Base-by-base conservation (phyloP, 139 green algal genomes). In the Closterium sp. region DNA sequence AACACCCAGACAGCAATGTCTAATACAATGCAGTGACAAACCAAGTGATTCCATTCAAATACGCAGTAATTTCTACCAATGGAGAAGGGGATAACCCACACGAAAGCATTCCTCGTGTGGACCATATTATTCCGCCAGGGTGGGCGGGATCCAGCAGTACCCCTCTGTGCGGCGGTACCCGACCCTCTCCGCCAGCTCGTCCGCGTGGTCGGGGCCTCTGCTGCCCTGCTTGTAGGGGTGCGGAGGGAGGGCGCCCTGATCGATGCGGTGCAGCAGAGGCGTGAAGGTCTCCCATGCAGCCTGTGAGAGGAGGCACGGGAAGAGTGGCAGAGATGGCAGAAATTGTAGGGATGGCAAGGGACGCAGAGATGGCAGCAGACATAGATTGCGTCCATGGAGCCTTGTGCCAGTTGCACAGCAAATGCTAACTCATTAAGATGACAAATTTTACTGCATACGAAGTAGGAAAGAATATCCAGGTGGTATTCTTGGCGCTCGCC, bases 251-350 rank as follows among this genome's bases (percentile, higher is more conserved):
- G 95, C 90, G 0, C 96, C 96, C 5, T 62, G 73, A 84, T 99
- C 98, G 31, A 99, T 97, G 0, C 90, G 92, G 31, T 98, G 95
- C 90, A 99, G 96, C 91, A 99, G 93, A 1, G 97, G 97, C 1
- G 97, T 99, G 96, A 99, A 99, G 88, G 98, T 98, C 32, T 95
- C 93, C 98, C 98, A 99, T 0, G 98, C 97, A 0, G 97, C 98
- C 19, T 97, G 94, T 86, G 79, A 28, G 27, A 17, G 79, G 79
- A 86, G 79, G 27, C 6, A 86, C 24, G 62, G 62, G 62, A 79
- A 24, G 62, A 13, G 19, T 24, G 2, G 27, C 62, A 79, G 62
- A 79, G 19, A n/a, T n/a, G n/a, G n/a, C n/a, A n/a, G n/a, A n/a
- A n/a, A n/a, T n/a, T n/a, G n/a, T n/a, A n/a, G n/a, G n/a, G n/a